Base-by-base conservation (phyloP, 805 yeast species). In the Isabelozyma pseudorhagii region DNA sequence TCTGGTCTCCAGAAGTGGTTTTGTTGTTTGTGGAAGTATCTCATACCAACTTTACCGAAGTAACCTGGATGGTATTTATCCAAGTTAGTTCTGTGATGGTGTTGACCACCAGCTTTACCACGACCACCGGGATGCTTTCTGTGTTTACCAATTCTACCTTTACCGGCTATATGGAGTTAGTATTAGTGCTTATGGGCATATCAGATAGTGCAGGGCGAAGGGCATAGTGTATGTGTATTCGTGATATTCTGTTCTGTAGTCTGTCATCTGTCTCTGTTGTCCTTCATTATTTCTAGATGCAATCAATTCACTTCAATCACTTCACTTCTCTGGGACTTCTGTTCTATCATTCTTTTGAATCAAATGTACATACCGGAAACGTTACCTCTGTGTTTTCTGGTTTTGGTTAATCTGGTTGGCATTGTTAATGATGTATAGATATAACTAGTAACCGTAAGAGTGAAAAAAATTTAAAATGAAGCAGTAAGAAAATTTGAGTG, bases 91-190 rank as follows among this genome's bases (percentile, higher is more conserved):
- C 99, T 90, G 97, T 94, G 99, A 82, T 94, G 99, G 81, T 93
- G 98, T 82, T 84, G 93, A 90, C 99, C 99, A 93, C 99, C 99
- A 77, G 99, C 99, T 92, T 82, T 93, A 94, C 99, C 99, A 83
- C 98, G 92, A 83, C 99, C 99, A 94, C 99, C 99, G 65, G 99
- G 97, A 72, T 89, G 94, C 96, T 94, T 94, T 91, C 99, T 92
- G 96, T 94, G 99, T 88, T 94, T 94, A 82, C 99, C 99, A 80
- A 94, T 82, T 86, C 99, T 96, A 89, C 99, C 99, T 80, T 93
- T 86, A 89, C 99, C 99, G 96, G 98, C 98, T 88, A 70, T 44
- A 50, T 47, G 38, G 29, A 53, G 75, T 70, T 70, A 70, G 75
- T 70, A 70, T 54, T 38, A 31, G n/a, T 21, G 25, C 25, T 21